These are phyloP conservation scores for Citrullus mucosospermus DNA, from an alignment of 306 rosid genomes.

Conservation along the genomic window DNA sequence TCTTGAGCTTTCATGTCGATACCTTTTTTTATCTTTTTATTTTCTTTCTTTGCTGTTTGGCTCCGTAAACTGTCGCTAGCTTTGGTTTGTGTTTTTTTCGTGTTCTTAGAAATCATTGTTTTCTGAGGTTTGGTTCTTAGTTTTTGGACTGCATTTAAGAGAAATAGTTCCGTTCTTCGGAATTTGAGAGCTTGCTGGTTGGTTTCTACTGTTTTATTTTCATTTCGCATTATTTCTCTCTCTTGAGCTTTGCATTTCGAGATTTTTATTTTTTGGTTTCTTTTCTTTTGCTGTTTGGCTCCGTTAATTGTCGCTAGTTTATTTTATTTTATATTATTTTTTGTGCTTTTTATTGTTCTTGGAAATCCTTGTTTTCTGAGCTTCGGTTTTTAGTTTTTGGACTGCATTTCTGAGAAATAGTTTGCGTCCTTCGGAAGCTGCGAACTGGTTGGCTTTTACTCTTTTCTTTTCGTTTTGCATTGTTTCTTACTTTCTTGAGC, in stretches of 20 bases:
- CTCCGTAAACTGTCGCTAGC: background rate
- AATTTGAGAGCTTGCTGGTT: background rate
- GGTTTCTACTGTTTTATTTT: background rate
- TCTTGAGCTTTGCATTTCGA: background rate
- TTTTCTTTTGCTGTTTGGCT: background rate
- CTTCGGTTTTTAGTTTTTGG: background rate
- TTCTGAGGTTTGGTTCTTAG: background rate
- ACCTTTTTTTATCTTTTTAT: background rate
- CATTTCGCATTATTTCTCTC: background rate
- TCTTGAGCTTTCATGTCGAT: too few species aligned
- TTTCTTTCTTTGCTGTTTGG: background rate
- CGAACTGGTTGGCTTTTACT: background rate
- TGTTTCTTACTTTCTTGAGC: background rate
- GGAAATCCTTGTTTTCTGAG: background rate
- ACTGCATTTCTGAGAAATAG: background rate
- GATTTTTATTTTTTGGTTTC: background rate
- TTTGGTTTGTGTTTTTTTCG: background rate
- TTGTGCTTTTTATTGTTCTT: background rate
- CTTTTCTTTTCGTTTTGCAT: background rate
- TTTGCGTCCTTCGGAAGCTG: background rate
- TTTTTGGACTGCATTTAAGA: background rate
- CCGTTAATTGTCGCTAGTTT: background rate
- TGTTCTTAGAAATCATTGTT: background rate
- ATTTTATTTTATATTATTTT: background rate
- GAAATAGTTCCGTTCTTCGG: background rate